A percentile compares a stretch with the other conserved stretches of the same genome.
Evolutionary conservation across 495 filamentous ascomycete species (phyloP).

Genomic region (Symbiotaphrina buchneri): DNA sequence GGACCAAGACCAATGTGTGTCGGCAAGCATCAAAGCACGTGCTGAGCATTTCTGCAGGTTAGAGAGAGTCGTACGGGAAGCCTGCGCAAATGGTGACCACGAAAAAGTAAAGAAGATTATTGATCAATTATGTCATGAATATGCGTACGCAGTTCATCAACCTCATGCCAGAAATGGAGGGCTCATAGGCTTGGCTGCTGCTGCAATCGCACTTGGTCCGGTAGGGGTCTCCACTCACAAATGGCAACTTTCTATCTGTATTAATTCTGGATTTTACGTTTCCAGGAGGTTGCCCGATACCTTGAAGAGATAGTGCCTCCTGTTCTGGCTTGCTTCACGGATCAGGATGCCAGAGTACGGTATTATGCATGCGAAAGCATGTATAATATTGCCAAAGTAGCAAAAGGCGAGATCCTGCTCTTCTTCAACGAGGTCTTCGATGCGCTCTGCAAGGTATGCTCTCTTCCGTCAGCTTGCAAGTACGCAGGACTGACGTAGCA

Average conservation of each 20-base stretch:
- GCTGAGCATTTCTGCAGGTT: conserved; percentile 27
- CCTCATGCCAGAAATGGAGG: conserved; percentile 94
- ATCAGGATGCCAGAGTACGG: conserved; percentile 92
- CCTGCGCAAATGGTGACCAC: conserved; percentile 50
- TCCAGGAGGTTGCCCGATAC: conserved; percentile 65
- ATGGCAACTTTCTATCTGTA: no score
- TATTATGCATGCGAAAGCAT: conserved; percentile 99
- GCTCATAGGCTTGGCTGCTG: conserved; percentile 86
- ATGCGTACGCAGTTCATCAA: conserved; percentile 92
- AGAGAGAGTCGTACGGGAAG: conserved; percentile 77
- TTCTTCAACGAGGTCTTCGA: conserved; percentile 99
- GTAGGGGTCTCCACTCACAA: conserved; percentile 42
- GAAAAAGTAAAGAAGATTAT: conserved; percentile 67
- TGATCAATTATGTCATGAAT: conserved; percentile 90
- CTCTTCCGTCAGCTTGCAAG: conserved; percentile 1
- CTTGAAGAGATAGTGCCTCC: conserved; percentile 86
- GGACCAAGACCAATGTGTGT: no score
- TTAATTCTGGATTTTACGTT: neutral
- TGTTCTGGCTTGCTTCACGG: conserved; percentile 93
- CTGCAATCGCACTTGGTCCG: conserved; percentile 83
- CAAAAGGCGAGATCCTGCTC: conserved; percentile 85
- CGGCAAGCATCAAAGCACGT: conserved; percentile 5
- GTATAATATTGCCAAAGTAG: conserved; percentile 99
- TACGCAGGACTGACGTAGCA: neutral
- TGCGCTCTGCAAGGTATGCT: conserved; percentile 72